phyloP scores from a whole-genome alignment of 2,329 filamentous ascomycete species.

The Immersiporthe knoxdaviesiana region DNA sequence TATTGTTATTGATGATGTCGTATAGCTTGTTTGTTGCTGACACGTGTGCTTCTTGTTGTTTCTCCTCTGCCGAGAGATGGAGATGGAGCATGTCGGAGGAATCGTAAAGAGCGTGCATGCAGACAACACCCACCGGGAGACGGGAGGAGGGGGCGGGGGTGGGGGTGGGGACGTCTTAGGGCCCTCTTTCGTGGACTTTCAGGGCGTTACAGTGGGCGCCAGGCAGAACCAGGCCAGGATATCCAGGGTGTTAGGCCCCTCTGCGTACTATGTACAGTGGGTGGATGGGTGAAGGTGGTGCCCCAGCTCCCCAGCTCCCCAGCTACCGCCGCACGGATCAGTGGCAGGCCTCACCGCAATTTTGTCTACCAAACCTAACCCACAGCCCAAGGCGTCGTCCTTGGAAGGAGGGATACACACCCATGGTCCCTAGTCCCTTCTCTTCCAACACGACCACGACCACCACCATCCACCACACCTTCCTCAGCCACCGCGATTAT shows the following conservation, averaged over 20 bases:
- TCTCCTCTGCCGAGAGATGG: neutral
- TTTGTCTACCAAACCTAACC: conserved; percentile 7
- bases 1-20: neutral
- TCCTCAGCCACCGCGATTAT: neutral
- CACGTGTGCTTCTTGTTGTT: conserved; percentile 1
- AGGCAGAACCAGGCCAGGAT: neutral
- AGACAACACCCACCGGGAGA: neutral
- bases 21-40: too few species aligned
- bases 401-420: neutral
- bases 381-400: neutral
- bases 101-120: conserved; percentile 22
- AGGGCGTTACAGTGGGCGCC: neutral
- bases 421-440: neutral
- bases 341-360: conserved; percentile 13
- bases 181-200: neutral
- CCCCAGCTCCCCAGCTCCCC: neutral
- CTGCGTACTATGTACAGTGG: neutral
- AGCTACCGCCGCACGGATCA: conserved; percentile 14
- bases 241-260: neutral
- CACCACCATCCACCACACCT: neutral
- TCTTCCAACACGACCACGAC: too few species aligned
- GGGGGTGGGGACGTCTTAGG: neutral
- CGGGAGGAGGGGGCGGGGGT: neutral
- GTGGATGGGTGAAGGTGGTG: neutral
- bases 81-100: conserved; percentile 10